Evolutionary conservation across 305 asterid genomes (phyloP).

Genomic region (Rubia tinctorum): DNA sequence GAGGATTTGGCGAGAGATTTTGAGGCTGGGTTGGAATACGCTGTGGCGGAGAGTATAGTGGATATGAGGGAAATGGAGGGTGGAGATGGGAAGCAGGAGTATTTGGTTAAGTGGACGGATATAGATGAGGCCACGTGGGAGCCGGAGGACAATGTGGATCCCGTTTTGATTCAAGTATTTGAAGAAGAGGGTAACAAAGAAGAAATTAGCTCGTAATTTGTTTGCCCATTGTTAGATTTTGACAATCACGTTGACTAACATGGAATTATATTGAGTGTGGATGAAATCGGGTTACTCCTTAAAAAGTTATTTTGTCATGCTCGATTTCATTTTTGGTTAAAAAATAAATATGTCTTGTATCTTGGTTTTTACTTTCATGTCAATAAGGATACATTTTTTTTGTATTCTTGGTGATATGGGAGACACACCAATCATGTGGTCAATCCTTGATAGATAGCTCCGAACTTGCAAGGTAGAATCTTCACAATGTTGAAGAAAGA

Average conservation of each 20-base stretch:
- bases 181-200: constrained; percentile 16
- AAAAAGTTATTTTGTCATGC: no score
- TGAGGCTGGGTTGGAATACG: constrained; percentile 89
- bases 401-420: no score
- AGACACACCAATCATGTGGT: no score
- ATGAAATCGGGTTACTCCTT: no score
- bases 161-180: constrained; percentile 48
- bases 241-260: not conserved
- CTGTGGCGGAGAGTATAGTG: constrained; percentile 68
- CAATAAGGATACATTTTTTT: no score
- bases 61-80: constrained; percentile 48
- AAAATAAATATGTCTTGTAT: no score
- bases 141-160: constrained; percentile 82
- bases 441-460: no score
- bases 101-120: constrained; percentile 84
- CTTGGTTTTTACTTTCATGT: no score
- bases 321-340: no score
- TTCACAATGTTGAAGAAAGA: no score
- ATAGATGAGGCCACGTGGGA: constrained; percentile 90
- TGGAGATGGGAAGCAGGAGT: constrained; percentile 64
- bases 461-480: no score
- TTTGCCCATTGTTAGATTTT: not conserved
- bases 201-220: not conserved
- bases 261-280: no score
- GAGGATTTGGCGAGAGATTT: constrained; percentile 75